These are phyloP conservation scores for Opeltia flavorubescens DNA, from an alignment of 495 filamentous ascomycete species.

Conservation along the genomic window DNA sequence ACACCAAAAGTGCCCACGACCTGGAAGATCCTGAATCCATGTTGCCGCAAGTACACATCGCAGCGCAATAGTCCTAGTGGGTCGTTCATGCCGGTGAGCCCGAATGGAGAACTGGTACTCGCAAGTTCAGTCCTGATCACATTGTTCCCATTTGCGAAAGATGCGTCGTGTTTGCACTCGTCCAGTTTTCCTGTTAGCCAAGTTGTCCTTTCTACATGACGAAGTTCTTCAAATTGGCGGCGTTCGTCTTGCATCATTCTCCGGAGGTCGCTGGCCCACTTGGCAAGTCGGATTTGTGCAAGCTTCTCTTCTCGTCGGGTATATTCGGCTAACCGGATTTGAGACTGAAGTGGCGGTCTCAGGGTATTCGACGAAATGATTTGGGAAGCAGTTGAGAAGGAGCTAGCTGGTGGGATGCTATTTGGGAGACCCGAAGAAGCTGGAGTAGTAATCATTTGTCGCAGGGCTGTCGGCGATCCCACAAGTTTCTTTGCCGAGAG, in stretches of 20 bases:
- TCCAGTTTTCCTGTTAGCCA: conserved; percentile 67
- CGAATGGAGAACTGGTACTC: conserved; percentile 10
- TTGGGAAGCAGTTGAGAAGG: conserved; percentile 17
- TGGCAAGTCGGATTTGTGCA: conserved; percentile 68
- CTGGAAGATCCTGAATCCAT: conserved; percentile 57
- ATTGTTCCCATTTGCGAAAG: conserved; percentile 28
- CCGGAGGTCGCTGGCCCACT: conserved; percentile 87
- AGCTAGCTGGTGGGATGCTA: conserved; percentile 4
- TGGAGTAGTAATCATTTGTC: conserved; percentile 6
- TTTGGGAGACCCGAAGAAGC: conserved; percentile 13
- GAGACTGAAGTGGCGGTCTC: conserved; percentile 42
- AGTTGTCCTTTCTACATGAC: conserved; percentile 55
- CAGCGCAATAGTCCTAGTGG: conserved; percentile 63
- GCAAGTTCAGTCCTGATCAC: background rate
- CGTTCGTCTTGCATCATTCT: conserved; percentile 70
- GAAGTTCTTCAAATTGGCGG: conserved; percentile 56
- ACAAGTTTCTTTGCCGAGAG: conserved; percentile 75
- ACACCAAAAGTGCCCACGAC: conserved; percentile 64
- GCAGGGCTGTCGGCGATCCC: conserved; percentile 35
- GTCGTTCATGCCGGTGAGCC: conserved; percentile 41
- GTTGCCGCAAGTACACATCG: conserved; percentile 49
- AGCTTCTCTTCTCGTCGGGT: conserved; percentile 56
- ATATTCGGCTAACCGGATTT: conserved; percentile 58
- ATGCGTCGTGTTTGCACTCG: conserved; percentile 63
- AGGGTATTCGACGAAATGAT: conserved; percentile 16